Evolutionary conservation across 768 basidiomycete genomes (phyloP), one percentile per base, ranked within the genome.

Genomic region (Boletus fagicola): DNA sequence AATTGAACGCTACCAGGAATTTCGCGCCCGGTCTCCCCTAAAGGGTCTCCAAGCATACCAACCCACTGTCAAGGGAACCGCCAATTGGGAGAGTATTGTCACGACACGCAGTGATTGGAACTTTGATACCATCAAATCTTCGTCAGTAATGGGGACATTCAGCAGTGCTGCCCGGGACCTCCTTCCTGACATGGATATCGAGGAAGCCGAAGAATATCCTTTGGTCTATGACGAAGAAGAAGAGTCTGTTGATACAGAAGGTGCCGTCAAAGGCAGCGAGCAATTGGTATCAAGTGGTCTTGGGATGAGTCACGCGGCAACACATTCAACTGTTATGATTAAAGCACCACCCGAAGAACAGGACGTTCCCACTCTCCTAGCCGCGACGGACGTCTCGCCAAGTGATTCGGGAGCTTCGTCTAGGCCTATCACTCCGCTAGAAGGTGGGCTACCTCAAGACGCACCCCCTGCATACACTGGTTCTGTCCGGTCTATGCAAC

Each of bases 31-130:
- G n/a, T 80, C 83, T 6, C 81, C 88, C 40, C 76, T 78, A 51
- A 83, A 84, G 66, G 78, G 80, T 40, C 68, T 75, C 38, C 83
- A 82, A 65, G 74, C 76, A 57, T 80, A 80, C 66, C 82, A 84
- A 60, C 77, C 85, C 12, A 80, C 87, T 5, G 70, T 85, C 50
- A 77, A 80, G 58, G 83, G 80, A 59, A 84, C 78, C 51, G 71
- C 77, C 47, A 77, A 80, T 46, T 92, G 89, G 90, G 90, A 91
- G 62, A 73, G 70, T 49, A 84, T 82, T 58, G 84, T 81, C 45
- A 92, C 94, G 2, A 80, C 96, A 74, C 83, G 84, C 67, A 94
- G 90, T 67, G 94, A 94, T 60, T 98, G 96, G 97, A 92, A 90
- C 70, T 98, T 98, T 69, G 94, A 94, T 65, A 95, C 92, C 2